These are phyloP conservation scores for Apiospora phragmitis DNA, from an alignment of 2,329 filamentous ascomycete species.

Conservation along the genomic window DNA sequence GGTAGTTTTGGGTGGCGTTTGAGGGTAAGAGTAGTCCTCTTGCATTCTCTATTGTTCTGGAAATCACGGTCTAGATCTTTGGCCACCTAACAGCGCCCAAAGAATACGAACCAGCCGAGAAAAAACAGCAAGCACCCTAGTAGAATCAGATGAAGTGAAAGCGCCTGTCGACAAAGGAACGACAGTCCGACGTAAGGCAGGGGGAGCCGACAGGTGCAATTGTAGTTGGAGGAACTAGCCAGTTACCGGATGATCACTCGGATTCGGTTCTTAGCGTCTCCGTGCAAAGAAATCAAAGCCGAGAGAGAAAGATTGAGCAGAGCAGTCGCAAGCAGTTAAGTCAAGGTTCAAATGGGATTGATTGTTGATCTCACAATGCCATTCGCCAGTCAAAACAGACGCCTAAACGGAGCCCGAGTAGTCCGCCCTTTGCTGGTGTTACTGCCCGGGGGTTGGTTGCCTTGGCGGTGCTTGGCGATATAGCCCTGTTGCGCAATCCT, in stretches of 20 bases:
- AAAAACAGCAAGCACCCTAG: neutral
- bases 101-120: neutral
- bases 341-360: neutral
- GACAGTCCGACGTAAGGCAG: neutral
- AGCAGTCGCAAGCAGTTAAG: neutral
- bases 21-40: conserved; percentile 8
- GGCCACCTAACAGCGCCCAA: neutral
- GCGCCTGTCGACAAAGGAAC: neutral
- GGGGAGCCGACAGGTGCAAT: neutral
- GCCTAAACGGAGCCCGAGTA: neutral
- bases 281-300: neutral
- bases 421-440: neutral
- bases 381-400: neutral
- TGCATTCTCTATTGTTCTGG: neutral
- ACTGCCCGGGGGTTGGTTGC: neutral
- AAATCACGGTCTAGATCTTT: neutral
- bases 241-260: neutral
- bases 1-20: neutral
- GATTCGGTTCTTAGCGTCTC: neutral
- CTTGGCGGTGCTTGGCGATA: neutral
- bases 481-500: neutral
- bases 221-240: neutral
- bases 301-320: neutral
- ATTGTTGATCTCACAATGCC: neutral
- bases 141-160: neutral